Evolutionary conservation across 208 protist species (phyloP).

Genomic region (Acanthamoeba quina): DNA sequence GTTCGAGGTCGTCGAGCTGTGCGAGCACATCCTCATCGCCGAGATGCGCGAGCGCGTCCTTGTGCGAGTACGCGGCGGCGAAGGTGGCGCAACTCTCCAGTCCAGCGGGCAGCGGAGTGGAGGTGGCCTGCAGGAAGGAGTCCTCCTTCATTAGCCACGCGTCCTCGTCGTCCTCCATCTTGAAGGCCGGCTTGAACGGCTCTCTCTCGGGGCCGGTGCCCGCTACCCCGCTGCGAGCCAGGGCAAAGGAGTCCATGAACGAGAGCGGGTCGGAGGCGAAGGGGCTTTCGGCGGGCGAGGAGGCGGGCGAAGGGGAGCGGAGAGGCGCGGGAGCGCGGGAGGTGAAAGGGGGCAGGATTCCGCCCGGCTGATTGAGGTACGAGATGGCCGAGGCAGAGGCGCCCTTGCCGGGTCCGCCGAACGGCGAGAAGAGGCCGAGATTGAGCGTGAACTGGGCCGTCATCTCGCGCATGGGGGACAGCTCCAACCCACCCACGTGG

Average conservation of each 20-base stretch:
- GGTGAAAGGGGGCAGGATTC: not conserved
- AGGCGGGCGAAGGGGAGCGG: not conserved
- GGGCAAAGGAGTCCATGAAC: constrained; percentile 22
- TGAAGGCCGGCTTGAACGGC: constrained; percentile 17
- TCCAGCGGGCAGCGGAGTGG: not conserved
- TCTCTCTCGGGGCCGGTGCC: not conserved
- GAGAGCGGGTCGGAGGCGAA: constrained; percentile 25
- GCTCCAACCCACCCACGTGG: not conserved
- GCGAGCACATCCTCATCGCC: constrained; percentile 3
- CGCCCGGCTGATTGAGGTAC: not conserved
- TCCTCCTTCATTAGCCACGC: constrained; percentile 60
- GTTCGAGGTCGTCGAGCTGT: constrained; percentile 22
- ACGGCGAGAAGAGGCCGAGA: constrained; percentile 38
- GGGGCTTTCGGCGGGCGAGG: not conserved
- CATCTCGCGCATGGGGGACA: constrained; percentile 57
- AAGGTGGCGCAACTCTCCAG: not conserved
- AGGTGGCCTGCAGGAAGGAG: not conserved
- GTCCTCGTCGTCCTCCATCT: not conserved
- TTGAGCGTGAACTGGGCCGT: constrained; percentile 61
- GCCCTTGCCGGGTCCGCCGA: not conserved
- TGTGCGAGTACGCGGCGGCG: not conserved
- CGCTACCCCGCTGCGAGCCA: not conserved
- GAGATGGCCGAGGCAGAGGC: not conserved
- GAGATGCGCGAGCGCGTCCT: constrained; percentile 11
- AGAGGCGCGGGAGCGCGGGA: not conserved